Base-by-base conservation (phyloP, 1,284 basidiomycete genomes). In the Tranzscheliella williamsii region DNA sequence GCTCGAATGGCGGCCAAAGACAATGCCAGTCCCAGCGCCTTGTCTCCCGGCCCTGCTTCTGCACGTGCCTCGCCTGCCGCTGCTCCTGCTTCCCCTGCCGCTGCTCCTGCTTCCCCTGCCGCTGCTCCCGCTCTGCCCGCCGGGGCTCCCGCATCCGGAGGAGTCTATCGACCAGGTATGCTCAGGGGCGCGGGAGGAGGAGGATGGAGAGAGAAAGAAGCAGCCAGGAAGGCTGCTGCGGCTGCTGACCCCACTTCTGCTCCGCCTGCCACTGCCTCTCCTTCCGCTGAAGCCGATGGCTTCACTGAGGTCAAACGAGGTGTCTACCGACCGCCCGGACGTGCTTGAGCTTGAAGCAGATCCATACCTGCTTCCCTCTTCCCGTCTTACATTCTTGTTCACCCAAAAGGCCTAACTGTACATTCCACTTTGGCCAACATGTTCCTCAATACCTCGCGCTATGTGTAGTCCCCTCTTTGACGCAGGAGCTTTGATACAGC, bases 291-390 rank as follows among this genome's bases (percentile, higher is more conserved):
- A 45, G 50, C 50, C 40, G 65, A 68, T 24, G 65, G 65, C 11
- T 68, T 68, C 45, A 68, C 65, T 30, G 57, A 58, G 35, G 61
- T 68, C 46, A 57, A 62, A 48, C 57, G 56, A 30, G 47, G 23
- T 37, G 55, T 44, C 36, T 58, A 58, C 47, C 54, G 61, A 27
- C 54, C 61, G n/a, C 61, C 54, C 17, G 54, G 50, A 29, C 61
- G 61, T 39, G 32, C 41, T 34, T 58, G 26, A 56, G n/a, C n/a
- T n/a, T n/a, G n/a, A n/a, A n/a, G 9, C 13, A 13, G 16, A 9
- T 6, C 16, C 11, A 27, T 16, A 13, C 29, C n/a, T 18, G 6
- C 32, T 5, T 11, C 18, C 32, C 24, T n/a, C n/a, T n/a, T n/a
- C n/a, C n/a, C n/a, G n/a, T n/a, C n/a, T n/a, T n/a, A n/a, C n/a